Base-by-base conservation (phyloP, 306 rosid species). In the Lathyrus aphaca region DNA sequence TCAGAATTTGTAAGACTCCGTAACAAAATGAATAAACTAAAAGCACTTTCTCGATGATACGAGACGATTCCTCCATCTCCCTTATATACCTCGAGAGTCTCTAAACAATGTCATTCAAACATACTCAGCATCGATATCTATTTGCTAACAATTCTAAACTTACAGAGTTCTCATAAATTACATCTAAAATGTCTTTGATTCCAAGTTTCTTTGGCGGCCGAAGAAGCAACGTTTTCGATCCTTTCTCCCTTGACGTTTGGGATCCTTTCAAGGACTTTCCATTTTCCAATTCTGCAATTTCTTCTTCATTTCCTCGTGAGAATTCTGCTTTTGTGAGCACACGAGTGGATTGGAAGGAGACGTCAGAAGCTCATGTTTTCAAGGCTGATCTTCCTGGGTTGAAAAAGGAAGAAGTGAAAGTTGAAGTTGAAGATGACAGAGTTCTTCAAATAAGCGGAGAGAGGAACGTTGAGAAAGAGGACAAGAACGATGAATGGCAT, bases 391-490 rank as follows among this genome's bases (percentile, higher is more conserved):
- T 46, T 4, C 53, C 53, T 6, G 53, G 53, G 2, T 10, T 46
- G 10, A 46, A 46, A 21, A 46, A 46, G 21, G 53, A 46, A 3
- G 53, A 46, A 46, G 53, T 46, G 4, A 46, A 46, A 4, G 53
- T 46, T n/a, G 53, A 46, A 7, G 6, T 46, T 7, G 53, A 46
- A 15, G 77, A 82, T 15, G 78, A 82, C 6, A 64, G 50, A 2
- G 82, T 82, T 8, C 81, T 78, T 16, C 81, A 74, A 43, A 82
- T 82, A 0, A 82, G 79, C 13, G 81, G 79, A 5, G 83, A 78
- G 66, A 74, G 79, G 37, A 78, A 45, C 4, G 45, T 65, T 0
- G 79, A 82, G 76, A 82, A 82, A 5, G 83, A 82, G 19, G 86
- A 78, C 3, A 78, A 78, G 66, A 78, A 74, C 1, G 81, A 78